phyloP scores from a whole-genome alignment of 2,329 filamentous ascomycete species.

The Fusarium nanum region DNA sequence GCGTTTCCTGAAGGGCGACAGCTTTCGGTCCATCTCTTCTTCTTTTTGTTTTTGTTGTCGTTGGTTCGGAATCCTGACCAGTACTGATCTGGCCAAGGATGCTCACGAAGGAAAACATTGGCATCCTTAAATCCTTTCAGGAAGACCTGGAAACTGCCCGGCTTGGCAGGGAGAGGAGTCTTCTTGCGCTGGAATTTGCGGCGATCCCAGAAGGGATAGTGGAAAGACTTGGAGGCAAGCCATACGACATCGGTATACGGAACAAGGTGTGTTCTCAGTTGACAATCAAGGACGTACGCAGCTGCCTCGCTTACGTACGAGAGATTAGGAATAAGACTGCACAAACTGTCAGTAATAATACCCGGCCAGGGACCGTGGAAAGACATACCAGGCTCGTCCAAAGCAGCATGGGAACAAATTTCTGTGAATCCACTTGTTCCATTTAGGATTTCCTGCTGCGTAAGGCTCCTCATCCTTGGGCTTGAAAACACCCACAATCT shows the following conservation, averaged over 20 bases:
- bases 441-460: conserved; percentile 95
- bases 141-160: conserved; percentile 97
- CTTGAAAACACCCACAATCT: conserved; percentile 98
- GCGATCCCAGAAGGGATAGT: conserved; percentile 97
- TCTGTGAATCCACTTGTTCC: conserved; percentile 99
- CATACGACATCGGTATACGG: conserved; percentile 96
- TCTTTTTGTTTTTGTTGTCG: conserved; percentile 73
- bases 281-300: conserved; percentile 92
- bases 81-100: conserved; percentile 96
- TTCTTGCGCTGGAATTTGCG: conserved; percentile 88
- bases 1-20: conserved; percentile 72
- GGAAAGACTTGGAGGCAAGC: conserved; percentile 95
- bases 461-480: conserved; percentile 99
- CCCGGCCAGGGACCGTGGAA: background rate
- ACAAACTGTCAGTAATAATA: conserved; percentile 25
- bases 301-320: conserved; percentile 98
- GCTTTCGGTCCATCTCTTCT: conserved; percentile 76
- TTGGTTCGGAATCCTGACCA: conserved; percentile 75
- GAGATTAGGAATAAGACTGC: conserved; percentile 89
- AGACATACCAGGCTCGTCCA: conserved; percentile 80
- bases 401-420: conserved; percentile 99
- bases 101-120: conserved; percentile 91
- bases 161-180: conserved; percentile 87
- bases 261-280: conserved; percentile 90
- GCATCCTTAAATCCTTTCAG: conserved; percentile 97